A percentile compares a stretch with the other conserved stretches of the same genome.
Conservation (phyloP, 306 rosid species). For the Medicago arabica region DNA sequence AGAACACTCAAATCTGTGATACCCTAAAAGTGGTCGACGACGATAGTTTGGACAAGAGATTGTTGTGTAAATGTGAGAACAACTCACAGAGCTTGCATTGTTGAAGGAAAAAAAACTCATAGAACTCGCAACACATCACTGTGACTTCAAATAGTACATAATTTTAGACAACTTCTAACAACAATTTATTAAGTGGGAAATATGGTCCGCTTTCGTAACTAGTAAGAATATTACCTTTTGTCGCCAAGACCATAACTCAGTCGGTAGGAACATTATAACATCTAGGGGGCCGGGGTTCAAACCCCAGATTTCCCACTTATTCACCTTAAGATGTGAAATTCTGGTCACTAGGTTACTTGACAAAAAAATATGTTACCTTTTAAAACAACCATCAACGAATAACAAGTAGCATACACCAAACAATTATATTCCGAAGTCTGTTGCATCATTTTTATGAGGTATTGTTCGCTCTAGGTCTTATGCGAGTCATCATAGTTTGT, state of each 20-base stretch:
- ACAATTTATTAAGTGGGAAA: not conserved
- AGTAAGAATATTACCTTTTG: not conserved
- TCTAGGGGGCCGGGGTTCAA: no score
- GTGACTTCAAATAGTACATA: not conserved
- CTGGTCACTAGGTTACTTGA: no score
- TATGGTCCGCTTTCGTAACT: not conserved
- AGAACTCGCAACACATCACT: constrained; percentile 8
- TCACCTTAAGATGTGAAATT: no score
- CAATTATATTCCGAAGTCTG: constrained; percentile 1
- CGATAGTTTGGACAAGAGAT: not conserved
- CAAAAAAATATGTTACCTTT: not conserved
- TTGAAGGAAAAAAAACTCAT: not conserved
- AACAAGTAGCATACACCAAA: not conserved
- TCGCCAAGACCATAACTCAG: no score
- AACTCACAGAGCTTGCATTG: not conserved
- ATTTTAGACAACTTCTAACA: constrained; percentile 1
- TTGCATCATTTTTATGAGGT: not conserved
- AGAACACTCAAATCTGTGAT: constrained; percentile 1
- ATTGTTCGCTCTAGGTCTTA: not conserved
- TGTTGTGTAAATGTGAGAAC: not conserved
- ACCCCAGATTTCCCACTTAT: no score
- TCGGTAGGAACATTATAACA: no score
- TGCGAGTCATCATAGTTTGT: not conserved
- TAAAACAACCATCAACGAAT: constrained; percentile 3
- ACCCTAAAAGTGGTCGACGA: not conserved